A percentile compares a stretch with the other conserved stretches of the same genome.
Conservation (phyloP, 441 rosid genomes). For the Rhodomyrtus psidioides region DNA sequence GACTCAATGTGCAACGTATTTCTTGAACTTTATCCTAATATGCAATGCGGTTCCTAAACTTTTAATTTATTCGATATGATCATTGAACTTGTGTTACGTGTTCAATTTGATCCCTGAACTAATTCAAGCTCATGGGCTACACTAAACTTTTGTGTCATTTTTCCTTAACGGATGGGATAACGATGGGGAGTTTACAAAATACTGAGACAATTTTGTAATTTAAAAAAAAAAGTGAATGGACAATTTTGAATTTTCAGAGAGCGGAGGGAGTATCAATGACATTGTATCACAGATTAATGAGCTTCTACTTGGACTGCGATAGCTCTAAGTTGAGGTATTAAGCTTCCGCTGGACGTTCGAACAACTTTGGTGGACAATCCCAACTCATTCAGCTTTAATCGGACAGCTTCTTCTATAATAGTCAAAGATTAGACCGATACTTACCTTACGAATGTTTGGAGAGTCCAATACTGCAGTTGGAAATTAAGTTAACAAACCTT, state of each 20-base stretch:
- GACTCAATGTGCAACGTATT: too few species aligned
- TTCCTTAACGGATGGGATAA: background rate
- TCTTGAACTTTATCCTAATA: too few species aligned
- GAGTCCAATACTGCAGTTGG: background rate
- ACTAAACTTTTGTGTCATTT: too few species aligned
- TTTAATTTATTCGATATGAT: too few species aligned
- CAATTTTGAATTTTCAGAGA: background rate
- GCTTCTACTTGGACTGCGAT: background rate
- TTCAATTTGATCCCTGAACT: too few species aligned
- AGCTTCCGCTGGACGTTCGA: background rate
- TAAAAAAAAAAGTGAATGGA: background rate
- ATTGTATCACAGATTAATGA: background rate
- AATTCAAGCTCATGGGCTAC: too few species aligned
- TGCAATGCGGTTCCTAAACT: too few species aligned
- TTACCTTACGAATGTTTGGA: background rate
- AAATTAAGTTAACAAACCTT: background rate
- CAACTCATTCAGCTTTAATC: background rate
- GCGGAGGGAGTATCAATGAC: background rate
- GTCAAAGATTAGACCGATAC: background rate
- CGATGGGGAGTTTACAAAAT: background rate
- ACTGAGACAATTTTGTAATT: background rate
- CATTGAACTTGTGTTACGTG: too few species aligned
- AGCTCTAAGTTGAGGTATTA: background rate
- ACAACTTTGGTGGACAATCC: background rate
- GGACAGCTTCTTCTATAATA: background rate